Evolutionary conservation across 2,329 filamentous ascomycete species (phyloP), one percentile per base, ranked within the genome.

Genomic region (Talaromyces islandicus): DNA sequence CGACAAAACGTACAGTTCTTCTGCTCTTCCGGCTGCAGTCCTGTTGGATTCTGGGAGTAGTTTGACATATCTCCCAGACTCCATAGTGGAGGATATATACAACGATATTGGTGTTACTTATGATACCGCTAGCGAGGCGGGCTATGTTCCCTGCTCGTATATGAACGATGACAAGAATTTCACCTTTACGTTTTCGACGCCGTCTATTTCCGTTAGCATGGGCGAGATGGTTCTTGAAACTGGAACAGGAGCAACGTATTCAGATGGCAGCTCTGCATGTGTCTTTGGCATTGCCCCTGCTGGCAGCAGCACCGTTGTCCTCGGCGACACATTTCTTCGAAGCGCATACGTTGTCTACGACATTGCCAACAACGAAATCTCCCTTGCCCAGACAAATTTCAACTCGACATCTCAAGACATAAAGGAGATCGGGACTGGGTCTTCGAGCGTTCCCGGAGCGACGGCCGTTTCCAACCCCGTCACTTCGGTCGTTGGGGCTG

Each of bases 281-380:
- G 63, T 75, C 14, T 79, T 80, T 59, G 81, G 83, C 32, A 82
- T 87, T 64, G 74, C 73, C 3, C 81, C 82, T 0, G 75, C 82
- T 0, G 70, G 69, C 3, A 78, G 76, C 35, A 72, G 73, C 63
- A 78, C 76, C 24, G 70, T 78, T 7, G 80, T 86, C 7, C 77
- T 87, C 1, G 85, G 85, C 30, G 84, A 87, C 69, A 87, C 84
- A 0, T 87, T 87, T 73, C 72, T 87, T 17, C 81, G 84, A 59
- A 83, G 79, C 58, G 84, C 84, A 2, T 87, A 87, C 67, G 83
- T 86, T 51, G 85, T 87, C 1, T 87, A 86, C 70, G 84, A 87
- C 62, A 74, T 87, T 14, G 71, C 70, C 21, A 83, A 82, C 70
- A 85, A 87, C 69, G 77, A 85, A 67, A 85, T 87, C 64, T 83